Base-by-base conservation (phyloP, 495 filamentous ascomycete species). In the Collariella sp. region DNA sequence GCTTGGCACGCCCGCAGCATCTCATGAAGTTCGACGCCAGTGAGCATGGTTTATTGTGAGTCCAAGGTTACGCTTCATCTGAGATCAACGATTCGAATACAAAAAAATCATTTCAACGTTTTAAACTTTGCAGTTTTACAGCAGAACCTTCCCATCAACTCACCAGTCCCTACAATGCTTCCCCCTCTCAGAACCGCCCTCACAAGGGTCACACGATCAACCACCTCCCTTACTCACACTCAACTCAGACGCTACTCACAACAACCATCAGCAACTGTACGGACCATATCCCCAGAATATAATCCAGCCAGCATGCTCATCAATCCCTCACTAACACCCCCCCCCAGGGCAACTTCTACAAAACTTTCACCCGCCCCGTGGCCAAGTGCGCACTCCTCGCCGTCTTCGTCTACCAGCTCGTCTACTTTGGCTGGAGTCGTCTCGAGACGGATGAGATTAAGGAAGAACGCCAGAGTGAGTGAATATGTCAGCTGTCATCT, bases 351-450 rank as follows among this genome's bases (percentile, higher is more conserved):
- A 69, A 73, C 2, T 90, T 91, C 66, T 98, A 93, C 72, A 83
- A 80, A 57, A 78, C 79, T 50, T 95, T 94, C 68, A 76, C 79
- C 23, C 76, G 85, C 7, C 91, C 93, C 12, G 79, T 97, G 53
- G 78, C 78, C 35, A 97, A 96, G 70, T 84, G 86, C 54, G 85
- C 95, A 62, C 77, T 96, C 9, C 83, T 89, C 46, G 87, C 89
- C 13, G 74, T 96, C 20, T 85, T 95, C 68, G 88, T 85, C 0
- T 98, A 95, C 71, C 93, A 98, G 67, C 62, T 88, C 10, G 68
- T 81, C 22, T 95, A 96, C 70, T 94, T 81, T 79, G 70, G 74
- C 19, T 98, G 91, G 93, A 54, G 81, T 69, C 93, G 87, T 70
- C 73, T 97, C n/a, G 91, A 96, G 71, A 78, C 74, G 50, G 76